phyloP scores from a whole-genome alignment of 2,329 filamentous ascomycete genomes.

The Helminthosporium solani region DNA sequence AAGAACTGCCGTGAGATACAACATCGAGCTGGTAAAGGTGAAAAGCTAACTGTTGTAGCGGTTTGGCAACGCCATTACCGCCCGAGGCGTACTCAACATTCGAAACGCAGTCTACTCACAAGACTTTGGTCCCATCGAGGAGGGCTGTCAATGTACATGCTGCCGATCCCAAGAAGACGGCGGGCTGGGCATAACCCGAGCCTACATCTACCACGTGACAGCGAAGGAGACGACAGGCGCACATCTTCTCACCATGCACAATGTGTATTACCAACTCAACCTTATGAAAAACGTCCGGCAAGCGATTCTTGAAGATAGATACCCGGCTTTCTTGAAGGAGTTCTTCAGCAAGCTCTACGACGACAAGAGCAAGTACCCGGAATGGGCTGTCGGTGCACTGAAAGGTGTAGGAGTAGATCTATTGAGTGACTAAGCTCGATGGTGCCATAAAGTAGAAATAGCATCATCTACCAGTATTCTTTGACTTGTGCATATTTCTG shows the following conservation, averaged over 20 bases:
- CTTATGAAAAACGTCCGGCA: slow-evolving; percentile 75
- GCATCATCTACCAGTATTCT: too few species aligned
- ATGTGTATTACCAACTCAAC: slow-evolving; percentile 86
- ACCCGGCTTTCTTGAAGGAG: slow-evolving; percentile 71
- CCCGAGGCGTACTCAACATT: slow-evolving; percentile 78
- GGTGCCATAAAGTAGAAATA: too few species aligned
- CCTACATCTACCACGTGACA: slow-evolving; percentile 87
- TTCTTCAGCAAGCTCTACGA: slow-evolving; percentile 78
- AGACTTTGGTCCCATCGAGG: slow-evolving; percentile 82
- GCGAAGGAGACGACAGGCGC: slow-evolving; percentile 95
- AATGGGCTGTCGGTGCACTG: slow-evolving; percentile 82
- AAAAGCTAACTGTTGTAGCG: slow-evolving; percentile 48
- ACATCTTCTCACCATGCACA: slow-evolving; percentile 84
- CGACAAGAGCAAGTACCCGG: slow-evolving; percentile 66
- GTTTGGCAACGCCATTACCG: slow-evolving; percentile 92
- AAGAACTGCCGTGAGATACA: slow-evolving; percentile 68
- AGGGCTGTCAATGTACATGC: slow-evolving; percentile 76
- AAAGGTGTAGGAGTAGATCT: slow-evolving; percentile 68
- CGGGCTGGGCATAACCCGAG: slow-evolving; percentile 78
- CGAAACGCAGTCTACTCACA: slow-evolving; percentile 71
- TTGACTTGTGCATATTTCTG: too few species aligned
- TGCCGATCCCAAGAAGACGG: slow-evolving; percentile 68
- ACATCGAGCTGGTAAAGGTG: not conserved
- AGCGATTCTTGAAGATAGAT: slow-evolving; percentile 78
- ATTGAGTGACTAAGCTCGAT: slow-evolving; percentile 16